A percentile compares a stretch with the other conserved stretches of the same genome.
phyloP scores from a whole-genome alignment of 371 early-diverging fungal species.

The Lichtheimia corymbifera region DNA sequence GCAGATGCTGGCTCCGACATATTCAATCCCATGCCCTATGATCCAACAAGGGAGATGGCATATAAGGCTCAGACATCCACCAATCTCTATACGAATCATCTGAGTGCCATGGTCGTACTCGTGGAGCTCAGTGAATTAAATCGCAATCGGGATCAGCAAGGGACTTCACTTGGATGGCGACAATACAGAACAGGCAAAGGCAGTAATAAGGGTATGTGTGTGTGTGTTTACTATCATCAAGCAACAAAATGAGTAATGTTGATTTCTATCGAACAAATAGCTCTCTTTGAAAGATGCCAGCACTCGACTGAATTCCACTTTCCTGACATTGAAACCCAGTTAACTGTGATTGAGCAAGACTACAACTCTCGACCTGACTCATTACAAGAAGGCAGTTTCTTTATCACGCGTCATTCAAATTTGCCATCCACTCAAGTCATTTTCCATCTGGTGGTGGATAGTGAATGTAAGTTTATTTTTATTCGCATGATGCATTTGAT shows the following conservation, averaged over 20 bases:
- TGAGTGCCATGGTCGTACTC: constrained; percentile 66
- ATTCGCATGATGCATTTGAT: background rate
- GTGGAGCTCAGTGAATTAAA: constrained; percentile 56
- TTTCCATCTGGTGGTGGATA: constrained; percentile 68
- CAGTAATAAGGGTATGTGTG: constrained; percentile 60
- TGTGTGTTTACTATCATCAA: background rate
- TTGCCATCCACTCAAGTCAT: constrained; percentile 73
- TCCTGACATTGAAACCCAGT: constrained; percentile 66
- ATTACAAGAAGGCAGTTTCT: constrained; percentile 68
- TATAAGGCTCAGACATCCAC: constrained; percentile 74
- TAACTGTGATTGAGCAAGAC: constrained; percentile 56
- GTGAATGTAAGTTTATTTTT: constrained; percentile 36
- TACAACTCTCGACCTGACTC: constrained; percentile 32
- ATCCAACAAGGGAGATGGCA: constrained; percentile 58
- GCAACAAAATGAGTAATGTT: background rate
- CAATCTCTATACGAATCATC: constrained; percentile 65
- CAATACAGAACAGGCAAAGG: constrained; percentile 60
- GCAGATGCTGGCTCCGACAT: constrained; percentile 51
- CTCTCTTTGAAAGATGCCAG: constrained; percentile 66
- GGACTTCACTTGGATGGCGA: constrained; percentile 43
- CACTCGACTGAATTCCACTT: constrained; percentile 81
- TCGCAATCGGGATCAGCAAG: constrained; percentile 19
- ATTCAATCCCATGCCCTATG: constrained; percentile 49
- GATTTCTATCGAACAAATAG: constrained; percentile 24
- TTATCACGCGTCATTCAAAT: constrained; percentile 79